These are phyloP conservation scores for Exophiala viscosa DNA, from an alignment of 2,329 filamentous ascomycete genomes.

Conservation along the genomic window DNA sequence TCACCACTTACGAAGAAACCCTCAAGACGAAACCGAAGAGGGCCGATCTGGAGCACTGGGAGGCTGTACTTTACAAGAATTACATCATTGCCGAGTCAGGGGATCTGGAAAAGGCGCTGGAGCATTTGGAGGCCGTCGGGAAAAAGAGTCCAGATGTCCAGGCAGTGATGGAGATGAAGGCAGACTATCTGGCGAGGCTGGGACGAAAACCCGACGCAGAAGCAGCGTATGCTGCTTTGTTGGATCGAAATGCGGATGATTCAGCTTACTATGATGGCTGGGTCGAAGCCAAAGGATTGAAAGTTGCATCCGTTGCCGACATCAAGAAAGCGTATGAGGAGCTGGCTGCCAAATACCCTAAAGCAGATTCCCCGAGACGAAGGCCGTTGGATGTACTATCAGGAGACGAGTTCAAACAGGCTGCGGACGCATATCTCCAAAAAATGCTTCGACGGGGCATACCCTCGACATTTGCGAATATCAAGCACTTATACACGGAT, in stretches of 20 bases:
- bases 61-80: conserved; percentile 94
- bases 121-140: conserved; percentile 74
- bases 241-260: conserved; percentile 86
- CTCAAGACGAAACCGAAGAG: conserved; percentile 71
- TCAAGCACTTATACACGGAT: conserved; percentile 87
- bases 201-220: conserved; percentile 74
- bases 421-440: conserved; percentile 74
- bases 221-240: conserved; percentile 71
- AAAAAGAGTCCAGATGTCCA: conserved; percentile 79
- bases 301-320: conserved; percentile 57
- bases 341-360: conserved; percentile 75
- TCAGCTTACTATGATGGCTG: conserved; percentile 80
- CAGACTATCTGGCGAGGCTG: conserved; percentile 76
- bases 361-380: conserved; percentile 78
- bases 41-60: conserved; percentile 84
- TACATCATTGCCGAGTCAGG: conserved; percentile 86
- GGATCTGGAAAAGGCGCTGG: conserved; percentile 74
- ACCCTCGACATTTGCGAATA: conserved; percentile 92
- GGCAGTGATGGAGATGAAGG: conserved; percentile 78
- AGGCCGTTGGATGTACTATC: conserved; percentile 86
- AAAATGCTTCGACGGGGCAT: conserved; percentile 88
- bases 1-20: conserved; percentile 90
- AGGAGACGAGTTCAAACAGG: conserved; percentile 73
- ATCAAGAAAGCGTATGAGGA: conserved; percentile 74
- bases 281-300: conserved; percentile 64